Evolutionary conservation across 2,329 filamentous ascomycete species (phyloP), one percentile per base, ranked within the genome.

Genomic region (Aspergillus pseudotamarii): DNA sequence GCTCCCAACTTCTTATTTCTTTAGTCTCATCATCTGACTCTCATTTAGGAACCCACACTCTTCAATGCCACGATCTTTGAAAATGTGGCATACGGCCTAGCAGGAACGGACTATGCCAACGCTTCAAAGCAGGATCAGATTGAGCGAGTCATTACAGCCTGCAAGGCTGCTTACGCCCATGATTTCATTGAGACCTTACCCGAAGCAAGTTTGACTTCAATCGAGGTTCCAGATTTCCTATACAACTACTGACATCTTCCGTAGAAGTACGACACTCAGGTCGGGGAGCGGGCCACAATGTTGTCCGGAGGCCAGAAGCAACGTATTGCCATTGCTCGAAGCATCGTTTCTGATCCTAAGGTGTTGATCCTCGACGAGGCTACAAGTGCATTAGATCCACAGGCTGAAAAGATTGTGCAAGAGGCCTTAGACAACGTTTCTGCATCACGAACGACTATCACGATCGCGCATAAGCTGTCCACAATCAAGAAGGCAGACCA

Each of bases 341-440:
- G 93, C 0, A 81, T 97, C 0, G 85, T 91, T 0, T 84, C 91
- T 0, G 81, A 84, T 10, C 93, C 93, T 0, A 82, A 84, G 30
- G 81, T 97, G 3, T 79, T 97, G 19, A 85, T 97, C 1, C 79
- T 97, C 4, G 94, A 97, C 70, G 93, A 97, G 78, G 91, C 93
- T 1, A 97, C 93, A 0, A 72, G 71, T 28, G 70, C 89, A 36
- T 81, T 87, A 46, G 85, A 87, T 67, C 81, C 84, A 3, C 78
- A 81, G 36, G 84, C 82, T 2, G 84, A 86, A 65, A 76, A 78
- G 16, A 79, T 83, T 16, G 84, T 86, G 2, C 84, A 86, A 67
- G 72, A 78, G n/a, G 84, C 84, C 2, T 78, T 86, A 23, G 80
- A 82, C 58, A 77, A 79, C 14, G 79, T 89, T 0, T 84, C 90